A percentile compares a stretch with the other conserved stretches of the same genome.
Conservation (phyloP, 345 rosid species). For the Lumnitzera racemosa region DNA sequence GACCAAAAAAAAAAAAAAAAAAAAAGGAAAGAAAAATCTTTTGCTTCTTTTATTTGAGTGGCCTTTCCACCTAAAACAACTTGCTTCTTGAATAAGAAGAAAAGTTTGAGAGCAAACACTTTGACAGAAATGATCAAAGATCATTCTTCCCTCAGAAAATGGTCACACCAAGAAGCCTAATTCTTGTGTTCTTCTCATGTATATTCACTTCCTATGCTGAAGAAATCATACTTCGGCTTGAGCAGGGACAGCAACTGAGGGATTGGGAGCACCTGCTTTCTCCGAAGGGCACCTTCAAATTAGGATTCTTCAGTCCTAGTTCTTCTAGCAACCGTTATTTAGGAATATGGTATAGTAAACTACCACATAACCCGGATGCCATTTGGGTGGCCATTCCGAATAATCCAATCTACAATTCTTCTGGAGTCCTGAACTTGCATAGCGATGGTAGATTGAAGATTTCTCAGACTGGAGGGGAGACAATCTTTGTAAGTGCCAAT, state of each 20-base stretch:
- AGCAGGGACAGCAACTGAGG: constrained; percentile 42
- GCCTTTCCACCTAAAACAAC: too few species aligned
- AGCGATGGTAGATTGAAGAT: constrained; percentile 40
- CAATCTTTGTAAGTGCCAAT: constrained; percentile 27
- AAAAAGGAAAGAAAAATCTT: too few species aligned
- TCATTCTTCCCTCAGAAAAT: constrained; percentile 4
- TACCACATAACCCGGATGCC: constrained; percentile 25
- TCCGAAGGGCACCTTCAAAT: constrained; percentile 28
- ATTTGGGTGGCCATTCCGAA: constrained; percentile 55
- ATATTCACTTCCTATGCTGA: constrained; percentile 8
- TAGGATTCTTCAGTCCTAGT: constrained; percentile 54
- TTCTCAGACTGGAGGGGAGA: constrained; percentile 18
- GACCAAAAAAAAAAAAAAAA: too few species aligned
- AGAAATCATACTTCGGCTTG: constrained; percentile 19
- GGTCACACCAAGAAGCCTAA: constrained; percentile 3
- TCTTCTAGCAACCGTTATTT: constrained; percentile 39
- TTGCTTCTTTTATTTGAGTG: too few species aligned
- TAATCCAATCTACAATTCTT: constrained; percentile 38
- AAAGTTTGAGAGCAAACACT: too few species aligned
- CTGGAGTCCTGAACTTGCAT: constrained; percentile 36
- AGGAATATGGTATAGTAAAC: constrained; percentile 40
- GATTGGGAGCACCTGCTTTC: constrained; percentile 58
- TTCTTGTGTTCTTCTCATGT: constrained; percentile 7
- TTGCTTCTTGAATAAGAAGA: too few species aligned
- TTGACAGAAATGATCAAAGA: too few species aligned